A percentile compares a stretch with the other conserved stretches of the same genome.
phyloP scores from a whole-genome alignment of 192 early-diverging fungal genomes.

The Radiomyces spectabilis region DNA sequence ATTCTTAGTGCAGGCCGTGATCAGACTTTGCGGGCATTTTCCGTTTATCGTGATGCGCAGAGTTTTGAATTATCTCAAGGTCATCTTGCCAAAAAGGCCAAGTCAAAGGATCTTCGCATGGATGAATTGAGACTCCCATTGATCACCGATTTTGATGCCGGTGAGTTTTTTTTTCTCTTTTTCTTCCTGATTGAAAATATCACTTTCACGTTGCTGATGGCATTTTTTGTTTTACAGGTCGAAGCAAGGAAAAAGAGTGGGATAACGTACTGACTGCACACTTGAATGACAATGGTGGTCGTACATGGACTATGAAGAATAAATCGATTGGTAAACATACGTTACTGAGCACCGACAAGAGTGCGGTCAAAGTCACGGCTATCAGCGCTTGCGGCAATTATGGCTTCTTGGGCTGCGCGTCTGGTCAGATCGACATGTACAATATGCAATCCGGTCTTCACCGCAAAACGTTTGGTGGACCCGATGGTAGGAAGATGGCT shows the following conservation, averaged over 20 bases:
- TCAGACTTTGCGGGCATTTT: slow-evolving; percentile 75
- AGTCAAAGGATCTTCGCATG: slow-evolving; percentile 45
- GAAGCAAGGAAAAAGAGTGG: slow-evolving; percentile 72
- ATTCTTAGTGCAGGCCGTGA: slow-evolving; percentile 84
- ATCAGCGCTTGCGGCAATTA: slow-evolving; percentile 92
- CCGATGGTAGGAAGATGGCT: too few species aligned
- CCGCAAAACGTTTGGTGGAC: slow-evolving; percentile 58
- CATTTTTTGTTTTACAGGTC: slow-evolving; percentile 22
- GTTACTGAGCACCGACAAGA: slow-evolving; percentile 54
- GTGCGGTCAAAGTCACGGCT: slow-evolving; percentile 40
- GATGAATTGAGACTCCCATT: slow-evolving; percentile 67
- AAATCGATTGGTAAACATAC: slow-evolving; percentile 67
- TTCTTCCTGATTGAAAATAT: too few species aligned
- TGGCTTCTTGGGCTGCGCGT: slow-evolving; percentile 75
- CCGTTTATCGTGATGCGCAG: slow-evolving; percentile 76
- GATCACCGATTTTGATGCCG: slow-evolving; percentile 66
- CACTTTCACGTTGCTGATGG: not conserved
- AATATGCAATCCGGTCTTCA: slow-evolving; percentile 92
- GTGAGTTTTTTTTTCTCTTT: slow-evolving; percentile 28
- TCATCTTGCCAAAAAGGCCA: slow-evolving; percentile 59
- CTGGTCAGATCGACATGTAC: slow-evolving; percentile 80
- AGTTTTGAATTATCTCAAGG: slow-evolving; percentile 85
- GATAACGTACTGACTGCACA: slow-evolving; percentile 91
- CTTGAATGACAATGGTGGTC: slow-evolving; percentile 58
- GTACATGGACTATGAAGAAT: slow-evolving; percentile 78